Evolutionary conservation across 495 filamentous ascomycete species (phyloP).

Genomic region (Pseudevernia furfuracea): DNA sequence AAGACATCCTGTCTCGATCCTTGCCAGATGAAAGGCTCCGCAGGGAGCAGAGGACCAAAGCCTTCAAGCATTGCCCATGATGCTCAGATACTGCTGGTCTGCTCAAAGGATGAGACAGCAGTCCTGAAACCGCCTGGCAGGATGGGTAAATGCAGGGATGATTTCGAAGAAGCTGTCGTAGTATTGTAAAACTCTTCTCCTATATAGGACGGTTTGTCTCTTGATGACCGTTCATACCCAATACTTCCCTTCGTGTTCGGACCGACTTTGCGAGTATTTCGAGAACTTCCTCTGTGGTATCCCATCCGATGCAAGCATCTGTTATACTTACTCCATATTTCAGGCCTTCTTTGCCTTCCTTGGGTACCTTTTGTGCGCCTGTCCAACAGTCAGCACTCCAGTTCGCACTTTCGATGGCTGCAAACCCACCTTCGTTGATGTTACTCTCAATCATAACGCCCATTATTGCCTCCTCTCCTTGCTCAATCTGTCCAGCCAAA

Average conservation of each 20-base stretch:
- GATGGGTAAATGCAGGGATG: too few relatives aligned
- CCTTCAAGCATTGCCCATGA: not conserved
- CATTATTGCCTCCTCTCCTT: constrained; percentile 81
- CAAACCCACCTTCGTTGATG: constrained; percentile 73
- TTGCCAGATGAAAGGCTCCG: not conserved
- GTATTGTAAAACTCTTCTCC: not conserved
- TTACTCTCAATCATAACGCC: constrained; percentile 99
- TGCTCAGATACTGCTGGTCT: not conserved
- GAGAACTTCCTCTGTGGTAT: constrained; percentile 75
- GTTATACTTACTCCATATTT: constrained; percentile 95
- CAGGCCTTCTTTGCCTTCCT: constrained; percentile 68
- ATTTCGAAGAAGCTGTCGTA: not conserved
- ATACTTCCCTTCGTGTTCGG: constrained; percentile 54
- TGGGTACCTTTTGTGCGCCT: constrained; percentile 71
- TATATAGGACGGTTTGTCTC: constrained; percentile 26
- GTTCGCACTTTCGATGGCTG: too few relatives aligned
- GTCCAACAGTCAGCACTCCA: constrained; percentile 1
- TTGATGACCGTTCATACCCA: constrained; percentile 32
- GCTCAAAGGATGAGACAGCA: not conserved
- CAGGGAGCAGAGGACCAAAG: not conserved
- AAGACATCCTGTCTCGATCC: not conserved
- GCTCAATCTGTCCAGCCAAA: constrained; percentile 75
- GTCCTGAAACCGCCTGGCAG: not conserved
- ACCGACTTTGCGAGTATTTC: constrained; percentile 83
- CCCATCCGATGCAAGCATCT: constrained; percentile 96